Conservation (phyloP, 2,329 filamentous ascomycete genomes). For the Epichloe sp. region DNA sequence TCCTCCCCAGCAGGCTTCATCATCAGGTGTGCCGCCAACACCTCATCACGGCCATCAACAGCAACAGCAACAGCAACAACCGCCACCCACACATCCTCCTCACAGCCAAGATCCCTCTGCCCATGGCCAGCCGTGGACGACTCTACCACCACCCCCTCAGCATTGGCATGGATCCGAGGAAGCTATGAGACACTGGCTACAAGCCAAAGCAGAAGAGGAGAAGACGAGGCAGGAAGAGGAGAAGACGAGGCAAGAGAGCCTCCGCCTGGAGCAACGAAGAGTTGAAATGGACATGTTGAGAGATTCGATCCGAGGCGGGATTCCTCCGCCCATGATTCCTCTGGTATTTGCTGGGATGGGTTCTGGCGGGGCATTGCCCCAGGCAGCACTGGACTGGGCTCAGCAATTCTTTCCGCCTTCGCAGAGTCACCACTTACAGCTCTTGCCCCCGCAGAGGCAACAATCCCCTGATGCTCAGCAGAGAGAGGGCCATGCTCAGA, state of each 20-base stretch:
- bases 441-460: conserved; percentile 36
- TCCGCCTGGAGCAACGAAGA: conserved; percentile 58
- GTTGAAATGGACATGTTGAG: conserved; percentile 61
- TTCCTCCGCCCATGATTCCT: conserved; percentile 62
- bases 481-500: conserved; percentile 31
- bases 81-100: conserved; percentile 13
- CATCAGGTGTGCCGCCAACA: conserved; percentile 13
- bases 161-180: conserved; percentile 58
- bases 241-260: conserved; percentile 47
- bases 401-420: conserved; percentile 49
- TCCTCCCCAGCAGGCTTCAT: conserved; percentile 31
- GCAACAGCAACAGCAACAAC: conserved; percentile 4
- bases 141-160: conserved; percentile 49
- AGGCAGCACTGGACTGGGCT: conserved; percentile 51
- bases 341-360: conserved; percentile 62
- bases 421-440: conserved; percentile 35
- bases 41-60: conserved; percentile 15
- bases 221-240: conserved; percentile 63
- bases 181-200: conserved; percentile 57
- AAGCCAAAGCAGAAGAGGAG: conserved; percentile 62
- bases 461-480: conserved; percentile 38
- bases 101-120: conserved; percentile 12
- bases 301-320: conserved; percentile 54
- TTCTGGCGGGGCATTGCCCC: conserved; percentile 43
- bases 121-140: conserved; percentile 27